Evolutionary conservation across 352 stramenopile genomes (phyloP).

Genomic region (Phytophthora sojae): DNA sequence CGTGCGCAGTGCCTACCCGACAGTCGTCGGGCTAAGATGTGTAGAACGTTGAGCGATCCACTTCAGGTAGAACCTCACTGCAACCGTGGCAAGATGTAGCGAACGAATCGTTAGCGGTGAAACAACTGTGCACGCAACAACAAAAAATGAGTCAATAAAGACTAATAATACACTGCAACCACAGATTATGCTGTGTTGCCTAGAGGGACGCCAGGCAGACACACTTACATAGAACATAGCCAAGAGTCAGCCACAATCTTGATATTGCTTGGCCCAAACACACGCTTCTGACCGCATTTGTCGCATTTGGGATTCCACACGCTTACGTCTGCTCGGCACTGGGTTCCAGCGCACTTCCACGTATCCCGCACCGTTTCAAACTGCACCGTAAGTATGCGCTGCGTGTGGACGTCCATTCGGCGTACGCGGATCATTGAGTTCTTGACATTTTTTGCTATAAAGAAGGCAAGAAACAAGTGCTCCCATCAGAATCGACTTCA

Average conservation of each 20-base stretch:
- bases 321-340: slow-evolving; percentile 66
- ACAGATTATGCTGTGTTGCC: too few species aligned
- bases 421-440: slow-evolving; percentile 64
- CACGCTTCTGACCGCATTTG: slow-evolving; percentile 53
- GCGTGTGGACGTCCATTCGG: slow-evolving; percentile 53
- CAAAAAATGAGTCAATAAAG: neutral
- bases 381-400: slow-evolving; percentile 54
- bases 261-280: slow-evolving; percentile 59
- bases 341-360: slow-evolving; percentile 56
- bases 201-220: neutral
- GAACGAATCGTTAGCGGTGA: slow-evolving; percentile 56
- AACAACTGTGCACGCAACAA: slow-evolving; percentile 44
- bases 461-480: neutral
- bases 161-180: neutral
- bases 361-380: slow-evolving; percentile 52
- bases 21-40: slow-evolving; percentile 14
- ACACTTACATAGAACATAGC: slow-evolving; percentile 77
- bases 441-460: slow-evolving; percentile 62
- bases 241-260: slow-evolving; percentile 56
- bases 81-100: slow-evolving; percentile 51
- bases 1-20: neutral
- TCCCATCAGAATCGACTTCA: neutral
- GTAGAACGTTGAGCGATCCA: slow-evolving; percentile 46
- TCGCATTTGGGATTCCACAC: slow-evolving; percentile 67
- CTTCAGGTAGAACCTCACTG: slow-evolving; percentile 44